Conservation (phyloP, 306 rosid genomes). For the Cicer cuneatum region DNA sequence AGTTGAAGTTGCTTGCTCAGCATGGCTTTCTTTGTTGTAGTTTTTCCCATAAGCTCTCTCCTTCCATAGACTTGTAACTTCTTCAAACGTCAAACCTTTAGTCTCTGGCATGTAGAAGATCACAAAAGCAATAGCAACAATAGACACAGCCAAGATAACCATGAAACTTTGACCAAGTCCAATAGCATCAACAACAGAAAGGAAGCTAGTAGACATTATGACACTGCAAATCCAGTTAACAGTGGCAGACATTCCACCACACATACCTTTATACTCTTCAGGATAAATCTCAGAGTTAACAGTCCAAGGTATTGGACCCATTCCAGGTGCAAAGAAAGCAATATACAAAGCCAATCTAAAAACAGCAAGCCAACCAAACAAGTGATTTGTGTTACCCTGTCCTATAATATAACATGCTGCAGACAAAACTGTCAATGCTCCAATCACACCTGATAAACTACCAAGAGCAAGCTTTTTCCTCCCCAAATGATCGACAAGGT, state of each 20-base stretch:
- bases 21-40: no score
- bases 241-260: no score
- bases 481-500: conserved; percentile 55
- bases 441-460: conserved; percentile 60
- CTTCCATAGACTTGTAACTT: conserved; percentile 70
- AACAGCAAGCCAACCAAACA: no score
- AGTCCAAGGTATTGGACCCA: no score
- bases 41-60: conserved; percentile 68
- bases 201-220: conserved; percentile 67
- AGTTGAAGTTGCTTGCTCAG: conserved; percentile 39
- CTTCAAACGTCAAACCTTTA: conserved; percentile 71
- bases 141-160: conserved; percentile 58
- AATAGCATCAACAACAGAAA: conserved; percentile 55
- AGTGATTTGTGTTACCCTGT: conserved; percentile 39
- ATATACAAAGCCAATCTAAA: no score
- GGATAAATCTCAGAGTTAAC: no score
- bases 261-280: no score
- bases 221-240: conserved; percentile 61
- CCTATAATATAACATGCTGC: conserved; percentile 50
- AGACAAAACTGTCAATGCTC: conserved; percentile 58
- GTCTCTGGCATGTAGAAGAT: conserved; percentile 64
- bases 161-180: conserved; percentile 71
- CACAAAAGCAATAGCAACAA: conserved; percentile 55
- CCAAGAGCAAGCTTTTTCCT: conserved; percentile 60
- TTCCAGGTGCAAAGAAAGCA: no score